Percentiles rank a stretch among this genome's conserved stretches.
Evolutionary conservation across 371 early-diverging fungal species (phyloP).

Genomic region (Fennellomyces sp.): DNA sequence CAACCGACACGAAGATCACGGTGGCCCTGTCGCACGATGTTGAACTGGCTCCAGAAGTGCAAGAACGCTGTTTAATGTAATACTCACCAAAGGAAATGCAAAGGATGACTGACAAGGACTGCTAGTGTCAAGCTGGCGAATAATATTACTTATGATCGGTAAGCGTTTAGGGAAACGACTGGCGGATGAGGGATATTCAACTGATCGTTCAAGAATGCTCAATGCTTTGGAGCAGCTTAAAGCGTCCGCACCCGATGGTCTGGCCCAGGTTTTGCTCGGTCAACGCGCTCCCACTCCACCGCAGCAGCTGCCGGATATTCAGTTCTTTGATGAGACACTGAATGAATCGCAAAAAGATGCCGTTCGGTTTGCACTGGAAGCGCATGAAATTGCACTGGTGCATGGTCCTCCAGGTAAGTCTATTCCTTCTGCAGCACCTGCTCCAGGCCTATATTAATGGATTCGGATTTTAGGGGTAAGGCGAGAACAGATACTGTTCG

Average conservation of each 20-base stretch:
- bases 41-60: conserved; percentile 66
- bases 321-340: conserved; percentile 66
- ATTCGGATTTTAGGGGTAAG: neutral
- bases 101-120: neutral
- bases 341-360: conserved; percentile 83
- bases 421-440: neutral
- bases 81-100: neutral
- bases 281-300: conserved; percentile 21
- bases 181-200: neutral
- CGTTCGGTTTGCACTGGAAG: conserved; percentile 66
- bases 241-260: conserved; percentile 16
- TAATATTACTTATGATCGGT: conserved; percentile 77
- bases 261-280: conserved; percentile 33
- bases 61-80: conserved; percentile 73
- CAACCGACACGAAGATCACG: conserved; percentile 63
- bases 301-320: conserved; percentile 19
- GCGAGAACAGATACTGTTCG: too few species aligned
- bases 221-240: conserved; percentile 42
- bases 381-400: conserved; percentile 75
- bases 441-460: neutral
- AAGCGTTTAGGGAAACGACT: conserved; percentile 5
- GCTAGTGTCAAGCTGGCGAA: conserved; percentile 72
- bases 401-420: conserved; percentile 84
- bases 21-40: conserved; percentile 61
- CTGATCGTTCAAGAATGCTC: conserved; percentile 27